Evolutionary conservation across 1,284 basidiomycete species (phyloP).

Genomic region (Vanrija humicola): DNA sequence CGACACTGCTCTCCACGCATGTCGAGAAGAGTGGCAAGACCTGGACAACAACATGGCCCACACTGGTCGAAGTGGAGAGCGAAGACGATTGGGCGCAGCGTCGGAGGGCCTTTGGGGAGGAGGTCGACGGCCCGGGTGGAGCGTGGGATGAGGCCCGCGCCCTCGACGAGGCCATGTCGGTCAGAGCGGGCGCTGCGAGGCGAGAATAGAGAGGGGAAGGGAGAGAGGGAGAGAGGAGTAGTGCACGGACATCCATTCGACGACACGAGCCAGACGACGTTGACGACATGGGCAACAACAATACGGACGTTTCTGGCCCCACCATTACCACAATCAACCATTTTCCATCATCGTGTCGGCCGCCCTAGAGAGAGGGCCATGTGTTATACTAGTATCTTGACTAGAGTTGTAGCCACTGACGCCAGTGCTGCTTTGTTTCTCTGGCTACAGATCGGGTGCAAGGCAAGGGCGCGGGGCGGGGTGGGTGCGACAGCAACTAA

Average conservation of each 20-base stretch:
- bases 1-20: slow-evolving; percentile 56
- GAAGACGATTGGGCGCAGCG: slow-evolving; percentile 80
- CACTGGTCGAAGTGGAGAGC: slow-evolving; percentile 57
- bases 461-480: too few species aligned
- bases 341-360: not conserved
- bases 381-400: too few species aligned
- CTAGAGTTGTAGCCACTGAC: too few species aligned
- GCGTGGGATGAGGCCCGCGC: slow-evolving; percentile 31
- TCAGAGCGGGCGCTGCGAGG: slow-evolving; percentile 5
- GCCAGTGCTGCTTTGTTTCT: too few species aligned
- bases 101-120: slow-evolving; percentile 63
- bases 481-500: too few species aligned
- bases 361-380: too few species aligned
- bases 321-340: not conserved
- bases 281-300: too few species aligned
- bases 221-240: too few species aligned
- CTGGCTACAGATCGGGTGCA: too few species aligned
- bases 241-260: too few species aligned
- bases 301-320: too few species aligned
- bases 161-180: slow-evolving; percentile 37
- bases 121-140: slow-evolving; percentile 33
- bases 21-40: slow-evolving; percentile 5
- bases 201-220: not conserved
- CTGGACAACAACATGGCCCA: slow-evolving; percentile 32
- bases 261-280: too few species aligned